Conservation (phyloP, 169 alveolate species). For the Eimeria praecox region DNA sequence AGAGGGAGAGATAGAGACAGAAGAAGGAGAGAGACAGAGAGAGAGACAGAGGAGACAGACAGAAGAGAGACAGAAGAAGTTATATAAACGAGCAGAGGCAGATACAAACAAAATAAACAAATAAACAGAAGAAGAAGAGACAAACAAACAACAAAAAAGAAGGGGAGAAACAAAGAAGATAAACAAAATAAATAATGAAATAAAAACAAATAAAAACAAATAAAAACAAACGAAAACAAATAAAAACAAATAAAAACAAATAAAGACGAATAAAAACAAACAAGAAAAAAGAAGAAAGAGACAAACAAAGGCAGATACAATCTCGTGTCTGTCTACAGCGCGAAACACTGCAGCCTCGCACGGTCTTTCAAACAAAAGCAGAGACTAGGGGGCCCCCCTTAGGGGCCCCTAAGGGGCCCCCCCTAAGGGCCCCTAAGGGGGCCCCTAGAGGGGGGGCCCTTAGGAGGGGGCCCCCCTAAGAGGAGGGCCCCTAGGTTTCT, state of each 20-base stretch:
- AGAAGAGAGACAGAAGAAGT: too few species aligned
- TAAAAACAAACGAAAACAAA: not conserved
- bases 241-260: not conserved
- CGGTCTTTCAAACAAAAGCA: not conserved
- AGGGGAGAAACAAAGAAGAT: not conserved
- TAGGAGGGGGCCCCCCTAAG: too few species aligned
- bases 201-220: not conserved
- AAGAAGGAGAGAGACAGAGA: too few species aligned
- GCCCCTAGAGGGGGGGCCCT: not conserved
- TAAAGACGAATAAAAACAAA: not conserved
- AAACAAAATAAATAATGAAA: too few species aligned
- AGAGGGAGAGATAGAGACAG: too few species aligned
- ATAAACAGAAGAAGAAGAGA: too few species aligned
- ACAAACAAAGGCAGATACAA: too few species aligned
- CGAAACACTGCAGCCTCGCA: not conserved
- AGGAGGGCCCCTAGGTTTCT: not conserved
- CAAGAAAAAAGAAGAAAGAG: not conserved
- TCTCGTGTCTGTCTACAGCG: not conserved
- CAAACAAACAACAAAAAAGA: too few species aligned
- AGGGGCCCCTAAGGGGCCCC: conserved; percentile 20
- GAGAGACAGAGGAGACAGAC: too few species aligned
- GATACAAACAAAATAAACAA: too few species aligned
- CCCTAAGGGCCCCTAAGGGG: conserved; percentile 13
- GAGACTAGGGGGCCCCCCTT: not conserved
- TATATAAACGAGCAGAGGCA: too few species aligned